Base-by-base conservation (phyloP, 371 early-diverging fungal species). In the Mycotypha africana region DNA sequence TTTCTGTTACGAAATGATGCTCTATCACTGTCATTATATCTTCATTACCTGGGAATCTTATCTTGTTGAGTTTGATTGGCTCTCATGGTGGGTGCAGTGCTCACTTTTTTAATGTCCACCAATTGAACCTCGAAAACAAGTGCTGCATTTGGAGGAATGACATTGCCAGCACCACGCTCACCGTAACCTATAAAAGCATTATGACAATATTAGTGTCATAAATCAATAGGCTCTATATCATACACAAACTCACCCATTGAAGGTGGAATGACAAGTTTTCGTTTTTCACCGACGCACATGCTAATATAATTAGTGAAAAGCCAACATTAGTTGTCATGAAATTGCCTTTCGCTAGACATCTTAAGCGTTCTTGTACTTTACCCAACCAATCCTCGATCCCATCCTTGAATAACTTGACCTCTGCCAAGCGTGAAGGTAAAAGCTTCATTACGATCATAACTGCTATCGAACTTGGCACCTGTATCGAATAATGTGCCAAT, bases 241-340 rank as follows among this genome's bases (percentile, higher is more conserved):
- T 16, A 41, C 1, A 6, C 15, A 42, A 7, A 9, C 67, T 59
- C 56, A 65, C 69, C 91, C 49, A 88, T 49, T 25, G 64, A 51
- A 37, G 91, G 70, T 20, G 92, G 92, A 45, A 92, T 90, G n/a
- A 72, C 76, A 49, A 93, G 62, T 55, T 72, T 79, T 39, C 92
- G 74, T 69, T 90, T 85, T 61, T 91, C 90, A 31, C 93, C 92
- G 47, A 86, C 63, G 32, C 89, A 89, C 93, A 93, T 93, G 40
- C 80, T 79, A 53, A 30, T 12, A 35, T 44, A 17, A 21, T 28
- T 5, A 32, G 20, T 2, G 16, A 53, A 11, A 26, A 21, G 10
- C 23, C 28, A 12, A 8, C 30, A 12, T 6, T 6, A 28, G 30
- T 6, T 6, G 30, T 6, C 8, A 25, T 7, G 23, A 19, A n/a